Base-by-base conservation (phyloP, 208 protist species). In the Leishmania mexicana region DNA sequence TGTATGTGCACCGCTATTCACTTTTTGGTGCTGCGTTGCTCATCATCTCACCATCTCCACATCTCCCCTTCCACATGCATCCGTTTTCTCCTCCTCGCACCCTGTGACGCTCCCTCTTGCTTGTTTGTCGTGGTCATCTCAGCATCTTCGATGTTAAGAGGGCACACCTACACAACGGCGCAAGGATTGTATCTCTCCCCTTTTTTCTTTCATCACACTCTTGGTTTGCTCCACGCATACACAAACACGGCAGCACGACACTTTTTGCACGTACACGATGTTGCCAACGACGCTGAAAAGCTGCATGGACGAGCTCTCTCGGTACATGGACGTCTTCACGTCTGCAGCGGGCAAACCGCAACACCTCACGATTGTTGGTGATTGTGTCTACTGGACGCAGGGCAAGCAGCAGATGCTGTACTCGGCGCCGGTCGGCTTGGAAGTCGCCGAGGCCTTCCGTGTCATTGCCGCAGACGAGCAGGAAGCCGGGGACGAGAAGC, bases 381-480 rank as follows among this genome's bases (percentile, higher is more conserved):
- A 93, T 42, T 78, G 76, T 38, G 83, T 96, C 17, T 97, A 95
- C 78, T 97, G 94, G 94, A 89, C 90, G n/a, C 91, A 97, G 68
- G 94, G 94, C 24, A 91, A 87, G 72, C 75, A 90, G 60, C 92
- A 95, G 83, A 84, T 93, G 84, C 84, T 97, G 17, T 96, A 84
- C 86, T 81, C 83, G 19, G 83, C 89, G 7, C 84, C 71, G 31
- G 81, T 81, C 17, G 83, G 79, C 6, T 64, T 73, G 13, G 68
- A 57, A 35, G 81, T 85, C 47, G 76, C 79, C 45, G 62, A 71
- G 21, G 83, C 40, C 0, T 45, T 51, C 40, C 79, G 79, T 57
- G 85, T 88, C 35, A 88, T 88, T 42, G 81, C 77, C 4, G 78
- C 77, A 5, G 70, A 85, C 1, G 19, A 75, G 35, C 54, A 70